Evolutionary conservation across 805 yeast species (phyloP), one percentile per base, ranked within the genome.

Genomic region (Metschnikowia hibisci): DNA sequence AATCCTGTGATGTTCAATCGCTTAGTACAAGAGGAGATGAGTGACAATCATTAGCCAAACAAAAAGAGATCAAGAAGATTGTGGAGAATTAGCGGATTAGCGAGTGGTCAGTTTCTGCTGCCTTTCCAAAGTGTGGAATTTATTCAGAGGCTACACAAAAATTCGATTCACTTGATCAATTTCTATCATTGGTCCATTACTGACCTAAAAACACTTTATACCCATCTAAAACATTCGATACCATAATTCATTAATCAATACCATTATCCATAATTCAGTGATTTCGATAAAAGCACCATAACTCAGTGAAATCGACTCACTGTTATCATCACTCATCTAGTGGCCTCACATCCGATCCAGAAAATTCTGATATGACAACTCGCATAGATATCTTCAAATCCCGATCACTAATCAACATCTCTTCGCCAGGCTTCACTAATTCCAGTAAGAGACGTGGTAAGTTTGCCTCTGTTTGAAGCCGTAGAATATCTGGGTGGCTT

Each of bases 1-100:
- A 84, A 84, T 54, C 64, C 69, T 36, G 47, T 56, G 9, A 68
- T 54, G 23, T 86, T 86, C 56, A 82, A 85, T 56, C 50, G 62
- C 8, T 46, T 77, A 45, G 58, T 84, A 27, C 43, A 70, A 2
- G 51, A 66, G 4, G 84, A 82, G 57, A 80, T 84, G 86, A 52
- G 36, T 13, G 23, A 25, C 4, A 11, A 26, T 35, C 18, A 11
- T 16, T 14, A 11, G 12, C 9, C 14, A 33, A 18, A n/a, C n/a
- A n/a, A n/a, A n/a, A n/a, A n/a, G n/a, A n/a, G n/a, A n/a, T n/a
- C n/a, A n/a, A n/a, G n/a, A n/a, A n/a, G n/a, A n/a, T n/a, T n/a
- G n/a, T n/a, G n/a, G n/a, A n/a, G n/a, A n/a, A n/a, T n/a, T n/a
- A n/a, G n/a, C n/a, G 32, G 32, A 30, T 30, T n/a, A 30, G 7